Percentiles rank a stretch among this genome's conserved stretches.
These are phyloP conservation scores for Phialophora macrospora DNA, from an alignment of 2,329 filamentous ascomycete genomes.

Conservation along the genomic window DNA sequence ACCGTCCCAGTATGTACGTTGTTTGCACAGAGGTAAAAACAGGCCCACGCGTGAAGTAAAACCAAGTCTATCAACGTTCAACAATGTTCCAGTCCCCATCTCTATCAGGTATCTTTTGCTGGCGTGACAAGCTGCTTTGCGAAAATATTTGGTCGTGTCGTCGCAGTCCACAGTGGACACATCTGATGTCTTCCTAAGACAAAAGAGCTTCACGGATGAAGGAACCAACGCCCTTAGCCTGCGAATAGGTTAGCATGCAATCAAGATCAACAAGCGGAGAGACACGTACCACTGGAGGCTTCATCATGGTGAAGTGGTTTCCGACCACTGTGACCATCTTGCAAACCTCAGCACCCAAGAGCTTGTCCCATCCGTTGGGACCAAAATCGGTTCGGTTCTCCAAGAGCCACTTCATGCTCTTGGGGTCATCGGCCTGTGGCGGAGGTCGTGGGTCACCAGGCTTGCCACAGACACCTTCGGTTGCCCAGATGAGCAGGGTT, in stretches of 20 bases:
- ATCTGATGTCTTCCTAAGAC: conserved; percentile 13
- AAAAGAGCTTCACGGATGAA: conserved; percentile 39
- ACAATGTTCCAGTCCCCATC: conserved; percentile 12
- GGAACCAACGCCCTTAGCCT: conserved; percentile 40
- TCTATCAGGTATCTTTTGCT: conserved; percentile 30
- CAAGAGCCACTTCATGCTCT: conserved; percentile 57
- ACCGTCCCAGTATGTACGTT: conserved; percentile 24
- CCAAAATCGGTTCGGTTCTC: conserved; percentile 56
- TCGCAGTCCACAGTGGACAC: conserved; percentile 8
- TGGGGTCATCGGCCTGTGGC: conserved; percentile 50
- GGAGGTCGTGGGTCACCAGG: conserved; percentile 49
- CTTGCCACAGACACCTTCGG: conserved; percentile 54
- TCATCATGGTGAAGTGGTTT: conserved; percentile 52
- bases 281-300: conserved; percentile 41
- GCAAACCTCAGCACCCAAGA: conserved; percentile 49
- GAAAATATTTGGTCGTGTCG: conserved; percentile 15
- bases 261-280: neutral
- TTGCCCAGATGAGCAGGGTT: conserved; percentile 55
- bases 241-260: conserved; percentile 23
- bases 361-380: conserved; percentile 54
- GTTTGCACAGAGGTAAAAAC: conserved; percentile 15
- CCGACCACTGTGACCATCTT: conserved; percentile 43
- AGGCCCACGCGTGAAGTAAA: conserved; percentile 14
- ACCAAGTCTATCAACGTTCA: conserved; percentile 22
- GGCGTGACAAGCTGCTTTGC: conserved; percentile 20